Percentiles rank a stretch among this genome's conserved stretches.
phyloP scores from a whole-genome alignment of 257 asterid genomes.

The Haberlea rhodopensis region DNA sequence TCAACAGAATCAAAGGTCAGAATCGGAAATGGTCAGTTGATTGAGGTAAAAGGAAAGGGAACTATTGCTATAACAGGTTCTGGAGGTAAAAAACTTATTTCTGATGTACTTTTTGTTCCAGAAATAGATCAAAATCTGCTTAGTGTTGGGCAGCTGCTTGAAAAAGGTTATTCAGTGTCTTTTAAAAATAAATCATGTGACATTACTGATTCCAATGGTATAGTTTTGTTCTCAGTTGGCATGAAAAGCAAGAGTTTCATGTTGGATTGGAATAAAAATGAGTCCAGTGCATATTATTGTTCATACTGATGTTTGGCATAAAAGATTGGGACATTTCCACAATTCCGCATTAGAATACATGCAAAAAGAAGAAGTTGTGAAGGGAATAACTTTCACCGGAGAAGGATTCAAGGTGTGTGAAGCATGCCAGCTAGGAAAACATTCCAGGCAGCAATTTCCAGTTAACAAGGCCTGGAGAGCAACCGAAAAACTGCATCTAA shows the following conservation, averaged over 20 bases:
- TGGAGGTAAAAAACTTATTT: background rate
- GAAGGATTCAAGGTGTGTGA: no score
- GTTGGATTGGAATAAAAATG: background rate
- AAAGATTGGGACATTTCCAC: slow-evolving; percentile 5
- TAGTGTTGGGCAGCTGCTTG: slow-evolving; percentile 16
- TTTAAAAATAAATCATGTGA: slow-evolving; percentile 9
- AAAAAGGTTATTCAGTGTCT: background rate
- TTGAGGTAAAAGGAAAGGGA: background rate
- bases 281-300: slow-evolving; percentile 6
- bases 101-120: slow-evolving; percentile 10
- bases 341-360: background rate
- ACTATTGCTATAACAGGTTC: slow-evolving; percentile 1
- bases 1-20: slow-evolving; percentile 5
- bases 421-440: no score
- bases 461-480: no score
- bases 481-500: no score
- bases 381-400: no score
- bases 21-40: background rate
- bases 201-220: slow-evolving; percentile 2
- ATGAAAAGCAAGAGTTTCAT: no score
- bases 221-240: background rate
- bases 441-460: no score
- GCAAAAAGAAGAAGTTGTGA: no score
- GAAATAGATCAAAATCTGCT: slow-evolving; percentile 16
- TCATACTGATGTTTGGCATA: background rate